phyloP scores from a whole-genome alignment of 2,329 filamentous ascomycete species.

The Cryphonectria nitschkei region DNA sequence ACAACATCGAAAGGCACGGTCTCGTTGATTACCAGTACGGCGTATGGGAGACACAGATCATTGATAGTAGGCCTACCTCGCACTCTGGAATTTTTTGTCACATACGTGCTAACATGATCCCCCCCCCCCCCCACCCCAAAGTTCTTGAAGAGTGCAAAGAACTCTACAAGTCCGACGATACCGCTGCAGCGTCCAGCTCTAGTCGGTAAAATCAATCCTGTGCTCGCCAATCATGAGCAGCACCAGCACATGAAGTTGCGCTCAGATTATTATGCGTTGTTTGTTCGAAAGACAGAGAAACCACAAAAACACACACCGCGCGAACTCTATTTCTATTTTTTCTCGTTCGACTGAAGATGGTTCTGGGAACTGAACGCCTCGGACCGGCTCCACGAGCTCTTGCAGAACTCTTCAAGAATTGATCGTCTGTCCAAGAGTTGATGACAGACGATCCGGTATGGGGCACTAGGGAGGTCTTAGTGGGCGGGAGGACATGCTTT shows the following conservation, averaged over 20 bases:
- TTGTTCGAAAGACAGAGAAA: not conserved
- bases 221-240: conserved; percentile 11
- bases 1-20: conserved; percentile 87
- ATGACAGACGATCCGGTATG: conserved; percentile 15
- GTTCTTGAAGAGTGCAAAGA: conserved; percentile 43
- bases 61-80: conserved; percentile 65
- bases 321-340: not conserved
- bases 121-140: not conserved
- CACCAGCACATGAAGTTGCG: conserved; percentile 24
- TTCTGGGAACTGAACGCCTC: conserved; percentile 8
- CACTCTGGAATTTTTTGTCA: not conserved
- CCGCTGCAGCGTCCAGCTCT: conserved; percentile 3
- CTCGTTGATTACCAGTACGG: conserved; percentile 97
- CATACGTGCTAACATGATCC: conserved; percentile 17
- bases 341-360: conserved; percentile 10
- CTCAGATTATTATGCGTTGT: conserved; percentile 6
- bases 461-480: conserved; percentile 17
- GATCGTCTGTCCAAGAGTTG: conserved; percentile 2
- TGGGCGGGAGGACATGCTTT: conserved; percentile 17
- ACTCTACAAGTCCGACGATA: conserved; percentile 22
- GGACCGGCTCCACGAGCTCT: conserved; percentile 3
- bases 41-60: conserved; percentile 92
- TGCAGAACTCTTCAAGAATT: conserved; percentile 9
- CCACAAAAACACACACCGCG: not conserved
- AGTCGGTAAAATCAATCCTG: conserved; percentile 11